Evolutionary conservation across 1,284 basidiomycete species (phyloP).

Genomic region (Agaricales sp.): DNA sequence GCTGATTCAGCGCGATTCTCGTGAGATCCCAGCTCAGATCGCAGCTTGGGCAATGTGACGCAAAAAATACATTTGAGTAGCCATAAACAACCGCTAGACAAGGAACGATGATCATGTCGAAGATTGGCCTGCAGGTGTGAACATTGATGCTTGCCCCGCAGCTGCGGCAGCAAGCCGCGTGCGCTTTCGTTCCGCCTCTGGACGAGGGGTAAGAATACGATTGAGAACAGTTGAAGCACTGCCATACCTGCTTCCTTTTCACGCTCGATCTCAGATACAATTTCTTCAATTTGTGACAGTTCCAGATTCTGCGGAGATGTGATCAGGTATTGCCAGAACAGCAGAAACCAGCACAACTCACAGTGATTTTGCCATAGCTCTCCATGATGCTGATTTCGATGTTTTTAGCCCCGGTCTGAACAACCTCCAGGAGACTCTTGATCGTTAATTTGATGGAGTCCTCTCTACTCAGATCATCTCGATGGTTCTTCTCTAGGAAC

Average conservation of each 20-base stretch:
- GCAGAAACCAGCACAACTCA: conserved; percentile 27
- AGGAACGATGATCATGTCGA: neutral
- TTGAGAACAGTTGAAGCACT: neutral
- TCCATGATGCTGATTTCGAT: conserved; percentile 98
- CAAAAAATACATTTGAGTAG: too few relatives aligned
- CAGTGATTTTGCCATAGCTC: conserved; percentile 83
- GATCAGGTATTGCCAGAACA: conserved; percentile 6
- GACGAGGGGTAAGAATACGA: conserved; percentile 5
- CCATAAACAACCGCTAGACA: too few relatives aligned
- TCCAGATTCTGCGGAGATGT: conserved; percentile 59
- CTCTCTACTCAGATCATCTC: conserved; percentile 80
- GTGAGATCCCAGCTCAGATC: too few relatives aligned
- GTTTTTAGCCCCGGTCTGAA: conserved; percentile 99
- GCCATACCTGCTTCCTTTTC: conserved; percentile 87
- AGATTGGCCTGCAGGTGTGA: conserved; percentile 1
- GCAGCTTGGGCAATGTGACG: too few relatives aligned
- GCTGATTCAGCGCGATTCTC: too few relatives aligned
- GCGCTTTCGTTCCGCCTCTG: conserved; percentile 82
- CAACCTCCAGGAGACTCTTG: conserved; percentile 94
- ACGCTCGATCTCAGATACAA: conserved; percentile 85
- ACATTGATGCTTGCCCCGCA: conserved; percentile 80
- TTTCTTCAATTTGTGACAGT: conserved; percentile 78
- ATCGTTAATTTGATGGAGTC: conserved; percentile 93
- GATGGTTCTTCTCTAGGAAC: conserved; percentile 98
- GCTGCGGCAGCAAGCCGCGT: conserved; percentile 70